Evolutionary conservation across 2,329 filamentous ascomycete genomes (phyloP).

Genomic region (Fusarium cicatricum): DNA sequence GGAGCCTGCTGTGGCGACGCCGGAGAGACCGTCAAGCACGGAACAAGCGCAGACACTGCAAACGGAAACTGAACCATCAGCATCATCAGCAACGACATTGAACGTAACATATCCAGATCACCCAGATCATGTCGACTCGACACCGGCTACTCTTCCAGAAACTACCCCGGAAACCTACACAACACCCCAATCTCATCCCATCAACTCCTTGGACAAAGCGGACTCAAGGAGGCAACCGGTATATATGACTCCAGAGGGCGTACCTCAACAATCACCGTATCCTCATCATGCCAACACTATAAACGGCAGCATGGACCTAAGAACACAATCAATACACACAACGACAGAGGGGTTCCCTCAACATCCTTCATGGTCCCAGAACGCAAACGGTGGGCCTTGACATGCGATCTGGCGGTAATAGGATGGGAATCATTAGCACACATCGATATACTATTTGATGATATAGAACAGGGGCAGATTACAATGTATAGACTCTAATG

Average conservation of each 20-base stretch:
- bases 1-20: neutral
- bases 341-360: neutral
- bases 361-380: neutral
- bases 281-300: neutral
- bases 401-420: neutral
- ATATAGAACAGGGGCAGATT: conserved; percentile 11
- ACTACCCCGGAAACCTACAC: neutral
- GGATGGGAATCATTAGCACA: conserved; percentile 3
- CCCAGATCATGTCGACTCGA: neutral
- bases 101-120: neutral
- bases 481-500: conserved; percentile 29
- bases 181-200: neutral
- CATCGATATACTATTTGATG: conserved; percentile 26
- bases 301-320: neutral
- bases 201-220: neutral
- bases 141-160: neutral
- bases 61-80: neutral
- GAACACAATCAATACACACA: neutral
- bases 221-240: neutral
- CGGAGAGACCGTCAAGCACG: neutral
- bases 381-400: neutral
- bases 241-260: neutral
- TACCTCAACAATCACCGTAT: neutral
- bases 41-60: neutral
- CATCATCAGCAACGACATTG: neutral